phyloP scores from a whole-genome alignment of 441 rosid genomes.

The Erodium texanum region DNA sequence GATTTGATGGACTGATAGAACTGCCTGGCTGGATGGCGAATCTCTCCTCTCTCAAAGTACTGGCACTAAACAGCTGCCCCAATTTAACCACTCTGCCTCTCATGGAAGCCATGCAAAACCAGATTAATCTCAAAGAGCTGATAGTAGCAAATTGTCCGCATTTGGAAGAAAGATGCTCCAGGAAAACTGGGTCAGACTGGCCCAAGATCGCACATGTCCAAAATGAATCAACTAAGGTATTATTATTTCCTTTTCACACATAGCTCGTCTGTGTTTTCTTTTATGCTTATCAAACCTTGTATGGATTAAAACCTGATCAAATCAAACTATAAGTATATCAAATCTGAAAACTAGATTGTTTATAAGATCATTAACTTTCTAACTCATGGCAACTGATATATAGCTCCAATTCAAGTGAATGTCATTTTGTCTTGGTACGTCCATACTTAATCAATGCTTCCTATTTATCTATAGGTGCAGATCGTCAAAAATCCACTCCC shows the following conservation, averaged over 20 bases:
- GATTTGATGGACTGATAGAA: conserved; percentile 11
- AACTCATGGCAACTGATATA: not conserved
- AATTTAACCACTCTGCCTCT: conserved; percentile 16
- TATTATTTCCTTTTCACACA: not conserved
- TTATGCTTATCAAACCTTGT: not conserved
- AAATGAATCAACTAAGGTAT: not conserved
- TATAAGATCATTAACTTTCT: too few species aligned
- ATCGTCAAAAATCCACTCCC: not conserved
- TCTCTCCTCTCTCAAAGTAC: conserved; percentile 15
- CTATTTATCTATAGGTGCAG: not conserved
- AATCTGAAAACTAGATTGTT: too few species aligned
- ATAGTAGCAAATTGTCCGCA: not conserved
- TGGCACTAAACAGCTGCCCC: not conserved
- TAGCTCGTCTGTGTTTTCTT: not conserved
- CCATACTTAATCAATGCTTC: not conserved
- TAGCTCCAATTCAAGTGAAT: not conserved
- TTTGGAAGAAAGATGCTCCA: conserved; percentile 14
- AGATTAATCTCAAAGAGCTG: conserved; percentile 10
- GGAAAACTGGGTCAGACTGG: conserved; percentile 22
- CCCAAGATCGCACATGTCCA: conserved; percentile 17
- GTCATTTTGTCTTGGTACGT: not conserved
- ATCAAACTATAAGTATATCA: too few species aligned
- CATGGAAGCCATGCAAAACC: conserved; percentile 12
- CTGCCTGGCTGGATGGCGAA: conserved; percentile 25
- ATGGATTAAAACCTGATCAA: too few species aligned